These are phyloP conservation scores for Verticillium klebahnii DNA, from an alignment of 2,329 filamentous ascomycete species.

Conservation along the genomic window DNA sequence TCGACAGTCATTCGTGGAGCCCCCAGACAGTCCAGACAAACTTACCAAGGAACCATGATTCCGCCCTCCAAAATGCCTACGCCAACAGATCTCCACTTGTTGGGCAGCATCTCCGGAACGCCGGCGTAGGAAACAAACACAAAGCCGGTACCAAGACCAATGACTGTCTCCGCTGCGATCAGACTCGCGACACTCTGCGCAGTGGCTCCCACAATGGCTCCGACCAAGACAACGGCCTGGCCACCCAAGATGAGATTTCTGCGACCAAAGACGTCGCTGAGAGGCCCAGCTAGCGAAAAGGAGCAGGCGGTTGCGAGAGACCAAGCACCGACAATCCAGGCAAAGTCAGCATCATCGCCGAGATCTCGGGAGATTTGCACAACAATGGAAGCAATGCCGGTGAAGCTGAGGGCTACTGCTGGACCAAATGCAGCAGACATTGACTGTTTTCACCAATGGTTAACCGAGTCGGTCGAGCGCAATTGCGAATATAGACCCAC, in stretches of 20 bases:
- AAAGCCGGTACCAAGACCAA: conserved; percentile 26
- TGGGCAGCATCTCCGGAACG: conserved; percentile 26
- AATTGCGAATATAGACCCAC: neutral
- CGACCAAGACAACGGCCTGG: conserved; percentile 4
- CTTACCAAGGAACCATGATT: conserved; percentile 9
- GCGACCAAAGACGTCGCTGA: conserved; percentile 12
- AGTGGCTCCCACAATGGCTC: conserved; percentile 18
- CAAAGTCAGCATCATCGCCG: conserved; percentile 5
- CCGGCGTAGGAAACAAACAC: conserved; percentile 27
- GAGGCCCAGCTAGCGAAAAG: conserved; percentile 9
- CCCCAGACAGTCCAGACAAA: conserved; percentile 7
- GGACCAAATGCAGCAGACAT: conserved; percentile 11
- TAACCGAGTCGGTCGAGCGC: no score
- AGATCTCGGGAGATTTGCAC: conserved; percentile 8
- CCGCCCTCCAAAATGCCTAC: conserved; percentile 12
- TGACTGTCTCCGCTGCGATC: conserved; percentile 22
- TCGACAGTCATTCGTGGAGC: conserved; percentile 13
- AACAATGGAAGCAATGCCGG: conserved; percentile 8
- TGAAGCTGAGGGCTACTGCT: conserved; percentile 8
- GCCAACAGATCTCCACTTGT: conserved; percentile 22
- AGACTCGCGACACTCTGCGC: conserved; percentile 18
- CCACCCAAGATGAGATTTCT: conserved; percentile 8
- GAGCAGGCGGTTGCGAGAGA: conserved; percentile 11
- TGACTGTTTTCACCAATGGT: conserved; percentile 1
- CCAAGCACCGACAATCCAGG: conserved; percentile 12